phyloP scores from a whole-genome alignment of 495 filamentous ascomycete species.

The Aspergillus diversus region DNA sequence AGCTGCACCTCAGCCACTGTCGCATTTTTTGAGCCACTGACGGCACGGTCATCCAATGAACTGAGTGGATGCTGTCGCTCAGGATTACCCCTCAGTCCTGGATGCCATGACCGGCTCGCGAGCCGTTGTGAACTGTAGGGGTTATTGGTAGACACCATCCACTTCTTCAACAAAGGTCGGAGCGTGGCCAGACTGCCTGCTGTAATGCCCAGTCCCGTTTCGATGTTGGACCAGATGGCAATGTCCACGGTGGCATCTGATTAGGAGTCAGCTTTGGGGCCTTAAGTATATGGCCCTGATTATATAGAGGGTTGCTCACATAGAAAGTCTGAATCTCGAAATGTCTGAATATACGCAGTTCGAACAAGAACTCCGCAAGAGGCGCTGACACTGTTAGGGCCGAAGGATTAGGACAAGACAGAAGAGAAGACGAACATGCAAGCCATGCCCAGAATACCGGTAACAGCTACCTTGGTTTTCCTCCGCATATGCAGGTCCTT shows the following conservation, averaged over 20 bases:
- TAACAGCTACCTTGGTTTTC: slow-evolving; percentile 14
- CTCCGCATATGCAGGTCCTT: slow-evolving; percentile 9
- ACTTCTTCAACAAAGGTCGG: slow-evolving; percentile 2
- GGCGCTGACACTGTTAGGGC: not conserved
- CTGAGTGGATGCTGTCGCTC: not conserved
- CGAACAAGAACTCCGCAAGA: not conserved
- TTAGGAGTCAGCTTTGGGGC: not conserved
- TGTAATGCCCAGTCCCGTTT: slow-evolving; percentile 18
- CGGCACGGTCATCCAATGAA: not conserved
- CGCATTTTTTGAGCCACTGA: not conserved
- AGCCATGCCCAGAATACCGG: slow-evolving; percentile 15
- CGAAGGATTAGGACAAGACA: not conserved
- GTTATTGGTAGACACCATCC: not conserved
- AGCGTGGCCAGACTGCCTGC: slow-evolving; percentile 19
- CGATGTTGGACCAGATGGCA: slow-evolving; percentile 13
- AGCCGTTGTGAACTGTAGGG: not conserved
- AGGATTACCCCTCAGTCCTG: not conserved
- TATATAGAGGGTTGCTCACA: not conserved
- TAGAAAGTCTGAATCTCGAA: slow-evolving; percentile 13
- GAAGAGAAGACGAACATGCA: slow-evolving; percentile 1
- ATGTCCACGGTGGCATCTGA: slow-evolving; percentile 5
- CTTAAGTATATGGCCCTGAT: not conserved
- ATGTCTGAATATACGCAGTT: slow-evolving; percentile 3
- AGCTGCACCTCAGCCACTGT: not conserved
- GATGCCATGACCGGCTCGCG: not conserved